Percentiles rank a stretch among this genome's conserved stretches.
These are phyloP conservation scores for Fusarium gaditjirri DNA, from an alignment of 2,329 filamentous ascomycete genomes.

Conservation along the genomic window DNA sequence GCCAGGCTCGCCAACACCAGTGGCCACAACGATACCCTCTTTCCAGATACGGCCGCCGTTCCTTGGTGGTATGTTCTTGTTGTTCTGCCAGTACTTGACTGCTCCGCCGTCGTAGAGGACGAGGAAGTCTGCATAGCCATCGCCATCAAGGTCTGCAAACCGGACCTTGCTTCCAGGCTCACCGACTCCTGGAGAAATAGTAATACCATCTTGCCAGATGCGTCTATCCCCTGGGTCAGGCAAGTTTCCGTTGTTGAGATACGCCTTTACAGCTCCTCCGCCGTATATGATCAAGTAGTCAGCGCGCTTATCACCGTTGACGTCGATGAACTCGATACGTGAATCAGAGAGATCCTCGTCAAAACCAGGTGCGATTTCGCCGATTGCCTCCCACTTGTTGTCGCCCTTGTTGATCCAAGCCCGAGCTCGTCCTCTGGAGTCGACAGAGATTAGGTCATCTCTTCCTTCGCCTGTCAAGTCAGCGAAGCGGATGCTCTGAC, in stretches of 20 bases:
- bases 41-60: conserved; percentile 22
- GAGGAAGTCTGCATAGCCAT: conserved; percentile 16
- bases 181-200: conserved; percentile 12
- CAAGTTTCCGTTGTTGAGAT: conserved; percentile 14
- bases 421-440: conserved; percentile 9
- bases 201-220: conserved; percentile 4
- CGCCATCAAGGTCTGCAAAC: conserved; percentile 32
- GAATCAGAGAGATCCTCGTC: background rate
- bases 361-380: conserved; percentile 6
- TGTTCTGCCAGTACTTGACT: conserved; percentile 20
- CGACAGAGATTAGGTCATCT: conserved; percentile 10
- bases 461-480: conserved; percentile 10
- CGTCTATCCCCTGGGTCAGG: background rate
- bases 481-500: conserved; percentile 1
- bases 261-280: conserved; percentile 32
- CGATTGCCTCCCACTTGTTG: conserved; percentile 3
- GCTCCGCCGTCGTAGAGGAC: conserved; percentile 17
- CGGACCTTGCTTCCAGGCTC: conserved; percentile 13
- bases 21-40: conserved; percentile 6
- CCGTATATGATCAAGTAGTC: conserved; percentile 35
- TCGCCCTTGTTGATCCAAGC: conserved; percentile 20
- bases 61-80: conserved; percentile 8
- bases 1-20: conserved; percentile 11
- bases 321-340: conserved; percentile 18
- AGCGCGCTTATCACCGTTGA: conserved; percentile 18